A percentile compares a stretch with the other conserved stretches of the same genome.
Evolutionary conservation across 148 eudicot genomes (phyloP).

Genomic region (Suaeda aralocaspica): DNA sequence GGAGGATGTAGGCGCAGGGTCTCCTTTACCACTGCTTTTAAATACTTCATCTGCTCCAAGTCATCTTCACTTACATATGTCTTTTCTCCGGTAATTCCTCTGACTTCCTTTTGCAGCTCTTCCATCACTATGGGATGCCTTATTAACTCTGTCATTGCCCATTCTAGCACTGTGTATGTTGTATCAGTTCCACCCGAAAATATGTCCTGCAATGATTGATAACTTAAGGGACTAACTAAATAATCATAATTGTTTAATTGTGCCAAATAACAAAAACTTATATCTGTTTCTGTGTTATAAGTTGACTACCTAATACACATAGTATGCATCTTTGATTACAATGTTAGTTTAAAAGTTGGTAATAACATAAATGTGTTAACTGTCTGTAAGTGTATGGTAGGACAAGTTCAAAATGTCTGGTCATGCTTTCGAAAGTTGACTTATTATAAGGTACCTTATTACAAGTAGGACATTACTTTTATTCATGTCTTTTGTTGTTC

Average conservation of each 20-base stretch:
- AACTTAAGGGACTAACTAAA: neutral
- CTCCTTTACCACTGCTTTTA: constrained; percentile 28
- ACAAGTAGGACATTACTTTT: too few species aligned
- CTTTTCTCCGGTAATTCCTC: constrained; percentile 15
- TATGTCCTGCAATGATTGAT: constrained; percentile 14
- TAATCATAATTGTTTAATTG: too few species aligned
- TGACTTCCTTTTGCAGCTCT: constrained; percentile 24
- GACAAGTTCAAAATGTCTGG: too few species aligned
- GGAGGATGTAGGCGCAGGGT: constrained; percentile 30
- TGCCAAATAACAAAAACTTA: neutral
- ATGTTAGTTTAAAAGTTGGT: too few species aligned
- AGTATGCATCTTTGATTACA: too few species aligned
- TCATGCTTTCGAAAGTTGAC: too few species aligned
- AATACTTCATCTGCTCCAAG: constrained; percentile 23
- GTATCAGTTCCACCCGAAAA: constrained; percentile 31
- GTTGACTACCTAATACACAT: too few species aligned
- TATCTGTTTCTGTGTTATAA: too few species aligned
- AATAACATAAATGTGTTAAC: too few species aligned
- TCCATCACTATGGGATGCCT: constrained; percentile 17
- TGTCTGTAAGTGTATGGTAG: too few species aligned
- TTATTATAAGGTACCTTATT: too few species aligned
- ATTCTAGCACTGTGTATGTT: constrained; percentile 23
- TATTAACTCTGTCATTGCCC: constrained; percentile 33
- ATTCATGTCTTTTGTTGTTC: neutral
- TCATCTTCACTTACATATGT: constrained; percentile 15